Evolutionary conservation across 2,329 filamentous ascomycete species (phyloP).

Genomic region (Colletotrichum lindemuthianum): DNA sequence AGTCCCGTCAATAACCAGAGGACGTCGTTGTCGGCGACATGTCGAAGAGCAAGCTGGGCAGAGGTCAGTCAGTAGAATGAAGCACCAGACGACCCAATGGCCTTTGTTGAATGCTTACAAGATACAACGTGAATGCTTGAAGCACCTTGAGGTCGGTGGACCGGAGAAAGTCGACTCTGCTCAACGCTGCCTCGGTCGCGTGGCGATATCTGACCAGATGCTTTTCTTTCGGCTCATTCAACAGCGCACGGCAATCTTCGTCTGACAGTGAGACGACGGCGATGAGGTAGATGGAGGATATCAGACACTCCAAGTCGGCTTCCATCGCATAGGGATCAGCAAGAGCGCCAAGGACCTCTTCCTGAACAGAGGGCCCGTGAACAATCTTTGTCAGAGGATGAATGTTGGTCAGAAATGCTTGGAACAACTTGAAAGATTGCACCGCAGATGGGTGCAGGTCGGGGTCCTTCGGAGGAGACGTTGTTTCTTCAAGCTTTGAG

Average conservation of each 20-base stretch:
- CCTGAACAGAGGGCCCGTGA: constrained; percentile 75
- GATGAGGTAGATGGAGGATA: constrained; percentile 70
- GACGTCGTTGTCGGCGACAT: constrained; percentile 66
- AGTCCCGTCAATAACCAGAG: constrained; percentile 71
- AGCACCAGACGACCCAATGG: no score
- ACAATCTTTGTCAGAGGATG: constrained; percentile 78
- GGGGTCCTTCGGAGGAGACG: background rate
- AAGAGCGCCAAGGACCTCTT: constrained; percentile 7
- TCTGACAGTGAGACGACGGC: constrained; percentile 67
- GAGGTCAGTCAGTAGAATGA: no score
- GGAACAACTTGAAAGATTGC: constrained; percentile 70
- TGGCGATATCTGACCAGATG: constrained; percentile 61
- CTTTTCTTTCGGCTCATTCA: constrained; percentile 59
- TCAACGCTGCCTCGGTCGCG: constrained; percentile 60
- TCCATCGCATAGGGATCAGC: background rate
- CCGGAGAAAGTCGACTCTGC: constrained; percentile 66
- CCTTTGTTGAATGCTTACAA: constrained; percentile 51
- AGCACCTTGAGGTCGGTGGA: constrained; percentile 66
- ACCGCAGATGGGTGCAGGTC: constrained; percentile 20
- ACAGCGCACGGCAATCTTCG: constrained; percentile 62
- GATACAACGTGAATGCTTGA: constrained; percentile 67
- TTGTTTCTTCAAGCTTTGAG: background rate
- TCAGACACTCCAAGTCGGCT: constrained; percentile 65
- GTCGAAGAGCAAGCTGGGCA: constrained; percentile 62
- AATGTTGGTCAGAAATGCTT: constrained; percentile 77